Percentiles rank a stretch among this genome's conserved stretches.
phyloP scores from a whole-genome alignment of 805 yeast species.

The Candida piceae region DNA sequence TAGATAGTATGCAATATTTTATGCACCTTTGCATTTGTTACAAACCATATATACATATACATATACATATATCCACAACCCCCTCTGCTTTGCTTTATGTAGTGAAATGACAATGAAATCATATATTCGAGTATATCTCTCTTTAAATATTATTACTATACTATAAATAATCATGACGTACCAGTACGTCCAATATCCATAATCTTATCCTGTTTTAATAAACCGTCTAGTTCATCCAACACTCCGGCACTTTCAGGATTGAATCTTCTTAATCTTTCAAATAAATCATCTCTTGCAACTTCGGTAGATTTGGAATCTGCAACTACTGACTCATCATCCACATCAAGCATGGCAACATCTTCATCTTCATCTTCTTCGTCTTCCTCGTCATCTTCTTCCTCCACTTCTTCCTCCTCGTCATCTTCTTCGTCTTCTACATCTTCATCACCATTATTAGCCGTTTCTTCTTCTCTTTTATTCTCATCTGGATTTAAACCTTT shows the following conservation, averaged over 20 bases:
- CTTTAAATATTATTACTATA: too few relatives aligned
- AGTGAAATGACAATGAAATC: not conserved
- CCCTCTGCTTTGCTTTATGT: too few relatives aligned
- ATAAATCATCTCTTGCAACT: constrained; percentile 26
- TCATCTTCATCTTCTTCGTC: constrained; percentile 19
- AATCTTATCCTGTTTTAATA: constrained; percentile 23
- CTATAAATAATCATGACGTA: too few relatives aligned
- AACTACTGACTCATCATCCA: constrained; percentile 6
- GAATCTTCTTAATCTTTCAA: constrained; percentile 32
- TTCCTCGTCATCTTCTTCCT: constrained; percentile 11
- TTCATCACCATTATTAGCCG: constrained; percentile 26
- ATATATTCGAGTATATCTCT: not conserved
- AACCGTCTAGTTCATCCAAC: constrained; percentile 21
- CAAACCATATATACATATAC: too few relatives aligned
- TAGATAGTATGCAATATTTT: too few relatives aligned
- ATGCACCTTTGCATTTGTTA: too few relatives aligned
- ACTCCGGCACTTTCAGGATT: constrained; percentile 31
- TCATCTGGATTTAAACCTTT: constrained; percentile 16
- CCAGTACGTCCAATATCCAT: constrained; percentile 10
- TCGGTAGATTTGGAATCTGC: not conserved
- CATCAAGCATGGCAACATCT: constrained; percentile 3
- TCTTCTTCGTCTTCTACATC: constrained; percentile 24
- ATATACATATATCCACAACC: too few relatives aligned
- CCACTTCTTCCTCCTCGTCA: constrained; percentile 4
- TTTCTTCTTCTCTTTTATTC: constrained; percentile 33